Evolutionary conservation across 495 filamentous ascomycete genomes (phyloP).

Genomic region (Podospora tetraspora): DNA sequence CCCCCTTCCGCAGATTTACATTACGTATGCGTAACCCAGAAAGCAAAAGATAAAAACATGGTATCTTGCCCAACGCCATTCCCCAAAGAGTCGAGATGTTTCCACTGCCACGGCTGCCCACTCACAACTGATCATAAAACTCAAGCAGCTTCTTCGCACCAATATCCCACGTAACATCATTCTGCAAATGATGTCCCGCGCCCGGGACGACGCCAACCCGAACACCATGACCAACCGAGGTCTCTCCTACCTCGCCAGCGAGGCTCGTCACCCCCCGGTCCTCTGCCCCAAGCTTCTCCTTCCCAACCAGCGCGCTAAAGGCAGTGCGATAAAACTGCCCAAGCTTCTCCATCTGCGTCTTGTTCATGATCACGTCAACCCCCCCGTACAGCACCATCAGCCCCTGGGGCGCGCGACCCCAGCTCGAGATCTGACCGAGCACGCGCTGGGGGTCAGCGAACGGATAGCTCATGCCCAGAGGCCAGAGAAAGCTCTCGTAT

Average conservation of each 20-base stretch:
- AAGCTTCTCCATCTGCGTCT: slow-evolving; percentile 27
- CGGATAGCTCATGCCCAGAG: slow-evolving; percentile 35
- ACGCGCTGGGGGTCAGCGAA: slow-evolving; percentile 37
- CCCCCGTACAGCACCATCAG: slow-evolving; percentile 40
- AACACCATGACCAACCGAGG: slow-evolving; percentile 27
- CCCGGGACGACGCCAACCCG: slow-evolving; percentile 31
- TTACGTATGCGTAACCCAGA: not conserved
- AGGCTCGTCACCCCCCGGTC: slow-evolving; percentile 49
- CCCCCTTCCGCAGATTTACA: not conserved
- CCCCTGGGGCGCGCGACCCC: slow-evolving; percentile 16
- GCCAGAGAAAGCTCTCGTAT: slow-evolving; percentile 45
- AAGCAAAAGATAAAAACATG: not conserved
- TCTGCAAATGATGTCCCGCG: slow-evolving; percentile 44
- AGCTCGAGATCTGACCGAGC: slow-evolving; percentile 31
- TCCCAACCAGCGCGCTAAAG: slow-evolving; percentile 54
- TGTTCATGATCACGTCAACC: slow-evolving; percentile 27
- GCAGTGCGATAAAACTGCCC: slow-evolving; percentile 44
- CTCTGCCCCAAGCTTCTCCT: slow-evolving; percentile 75
- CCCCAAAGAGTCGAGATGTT: slow-evolving; percentile 4
- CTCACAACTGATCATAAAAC: slow-evolving; percentile 31
- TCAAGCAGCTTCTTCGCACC: slow-evolving; percentile 35
- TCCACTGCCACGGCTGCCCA: not conserved
- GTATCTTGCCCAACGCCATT: not conserved
- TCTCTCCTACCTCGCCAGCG: slow-evolving; percentile 16
- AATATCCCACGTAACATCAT: slow-evolving; percentile 38